Conservation (phyloP, 805 yeast species). For the Candida glaebosa region DNA sequence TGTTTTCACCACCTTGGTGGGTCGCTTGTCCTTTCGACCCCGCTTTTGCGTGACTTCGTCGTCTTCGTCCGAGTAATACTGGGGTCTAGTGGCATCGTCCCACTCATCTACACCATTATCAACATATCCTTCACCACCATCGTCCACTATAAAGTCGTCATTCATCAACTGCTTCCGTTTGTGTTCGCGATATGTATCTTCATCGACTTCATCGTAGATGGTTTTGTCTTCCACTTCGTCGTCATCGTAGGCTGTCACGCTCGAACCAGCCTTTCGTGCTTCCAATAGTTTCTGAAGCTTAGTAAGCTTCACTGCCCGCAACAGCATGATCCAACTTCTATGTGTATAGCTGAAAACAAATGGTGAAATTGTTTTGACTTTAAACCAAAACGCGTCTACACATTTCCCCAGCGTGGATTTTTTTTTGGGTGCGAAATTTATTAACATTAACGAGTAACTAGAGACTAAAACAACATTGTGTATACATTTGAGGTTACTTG, state of each 20-base stretch:
- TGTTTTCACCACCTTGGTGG: slow-evolving; percentile 36
- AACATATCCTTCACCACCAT: slow-evolving; percentile 88
- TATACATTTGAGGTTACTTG: no score
- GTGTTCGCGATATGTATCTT: slow-evolving; percentile 68
- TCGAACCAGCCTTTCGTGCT: slow-evolving; percentile 58
- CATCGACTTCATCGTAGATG: slow-evolving; percentile 87
- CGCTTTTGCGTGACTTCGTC: slow-evolving; percentile 21
- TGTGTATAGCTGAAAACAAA: neutral
- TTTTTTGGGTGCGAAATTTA: neutral
- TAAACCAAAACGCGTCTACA: neutral
- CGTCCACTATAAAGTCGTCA: slow-evolving; percentile 94
- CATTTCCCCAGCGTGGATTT: neutral
- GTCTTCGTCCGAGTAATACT: slow-evolving; percentile 55
- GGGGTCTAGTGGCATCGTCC: slow-evolving; percentile 53
- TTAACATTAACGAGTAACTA: slow-evolving; percentile 1
- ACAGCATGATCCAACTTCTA: slow-evolving; percentile 22
- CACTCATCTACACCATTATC: slow-evolving; percentile 93
- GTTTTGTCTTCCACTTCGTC: slow-evolving; percentile 44
- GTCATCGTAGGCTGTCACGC: slow-evolving; percentile 35
- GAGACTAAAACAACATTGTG: no score
- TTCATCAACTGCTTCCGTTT: slow-evolving; percentile 77
- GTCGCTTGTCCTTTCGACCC: slow-evolving; percentile 27
- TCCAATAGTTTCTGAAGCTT: slow-evolving; percentile 61
- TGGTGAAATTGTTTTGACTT: no score
- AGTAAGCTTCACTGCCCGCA: slow-evolving; percentile 27